phyloP scores from a whole-genome alignment of 345 rosid species.

The Populus alba region DNA sequence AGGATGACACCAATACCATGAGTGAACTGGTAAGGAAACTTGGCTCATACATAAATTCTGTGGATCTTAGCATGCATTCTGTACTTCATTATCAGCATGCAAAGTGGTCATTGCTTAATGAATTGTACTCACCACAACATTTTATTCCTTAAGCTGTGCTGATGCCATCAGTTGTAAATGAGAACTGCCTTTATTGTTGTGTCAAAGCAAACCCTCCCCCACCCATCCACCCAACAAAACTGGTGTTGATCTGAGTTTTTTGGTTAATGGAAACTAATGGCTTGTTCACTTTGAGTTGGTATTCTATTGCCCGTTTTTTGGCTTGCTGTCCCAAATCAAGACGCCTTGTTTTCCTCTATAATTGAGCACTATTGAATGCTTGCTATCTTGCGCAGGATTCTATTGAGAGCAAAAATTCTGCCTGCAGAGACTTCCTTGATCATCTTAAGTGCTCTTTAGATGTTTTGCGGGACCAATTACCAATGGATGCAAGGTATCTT shows the following conservation, averaged over 20 bases:
- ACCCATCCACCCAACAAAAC: neutral
- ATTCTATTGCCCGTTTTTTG: neutral
- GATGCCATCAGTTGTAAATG: neutral
- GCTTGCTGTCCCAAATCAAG: neutral
- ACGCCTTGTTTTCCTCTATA: neutral
- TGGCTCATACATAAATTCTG: neutral
- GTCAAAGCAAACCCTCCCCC: neutral
- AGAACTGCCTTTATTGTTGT: neutral
- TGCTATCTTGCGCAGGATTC: slow-evolving; percentile 59
- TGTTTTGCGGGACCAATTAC: slow-evolving; percentile 64
- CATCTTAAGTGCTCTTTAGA: slow-evolving; percentile 63
- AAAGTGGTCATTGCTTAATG: neutral
- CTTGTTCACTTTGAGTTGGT: neutral
- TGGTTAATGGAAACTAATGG: neutral
- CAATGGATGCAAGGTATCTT: slow-evolving; percentile 69
- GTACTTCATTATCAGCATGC: neutral
- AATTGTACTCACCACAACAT: neutral
- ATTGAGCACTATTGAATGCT: neutral
- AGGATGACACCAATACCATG: slow-evolving; percentile 47
- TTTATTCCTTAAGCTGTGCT: neutral
- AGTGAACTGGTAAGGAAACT: slow-evolving; percentile 52
- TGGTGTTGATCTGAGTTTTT: neutral
- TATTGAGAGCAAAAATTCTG: slow-evolving; percentile 60
- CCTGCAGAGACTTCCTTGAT: slow-evolving; percentile 56
- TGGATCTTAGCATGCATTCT: neutral